phyloP scores from a whole-genome alignment of 305 asterid species.

The Stenogyne calaminthoides region DNA sequence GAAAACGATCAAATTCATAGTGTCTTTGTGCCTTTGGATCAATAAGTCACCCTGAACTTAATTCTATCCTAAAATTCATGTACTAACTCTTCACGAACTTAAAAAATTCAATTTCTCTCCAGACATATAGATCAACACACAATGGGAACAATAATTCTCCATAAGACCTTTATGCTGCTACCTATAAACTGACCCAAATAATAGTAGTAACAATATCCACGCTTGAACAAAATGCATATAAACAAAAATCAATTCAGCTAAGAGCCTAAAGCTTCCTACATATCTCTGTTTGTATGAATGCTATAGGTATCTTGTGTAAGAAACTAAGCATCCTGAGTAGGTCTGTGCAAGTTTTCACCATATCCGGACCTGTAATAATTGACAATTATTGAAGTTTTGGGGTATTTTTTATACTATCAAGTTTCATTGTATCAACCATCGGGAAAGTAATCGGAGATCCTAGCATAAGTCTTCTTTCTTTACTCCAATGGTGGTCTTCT shows the following conservation, averaged over 20 bases:
- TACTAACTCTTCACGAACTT: not conserved
- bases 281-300: not conserved
- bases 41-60: not conserved
- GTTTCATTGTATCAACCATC: not conserved
- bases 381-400: not conserved
- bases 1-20: not conserved
- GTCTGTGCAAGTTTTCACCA: not conserved
- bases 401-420: not conserved
- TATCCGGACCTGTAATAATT: not conserved
- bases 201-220: not conserved
- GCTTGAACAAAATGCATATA: not conserved
- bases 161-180: not conserved
- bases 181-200: not conserved
- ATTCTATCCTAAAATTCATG: not conserved
- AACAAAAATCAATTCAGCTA: not conserved
- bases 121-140: not conserved
- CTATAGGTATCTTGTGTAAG: conserved; percentile 2
- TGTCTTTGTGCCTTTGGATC: not conserved
- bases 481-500: not conserved
- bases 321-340: conserved; percentile 16
- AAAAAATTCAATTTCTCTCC: not conserved
- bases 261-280: not conserved
- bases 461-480: not conserved
- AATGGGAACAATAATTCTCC: not conserved
- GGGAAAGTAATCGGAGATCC: not conserved